Evolutionary conservation across 1,284 basidiomycete genomes (phyloP), one percentile per base, ranked within the genome.

Genomic region (Violaceomyces palustris): DNA sequence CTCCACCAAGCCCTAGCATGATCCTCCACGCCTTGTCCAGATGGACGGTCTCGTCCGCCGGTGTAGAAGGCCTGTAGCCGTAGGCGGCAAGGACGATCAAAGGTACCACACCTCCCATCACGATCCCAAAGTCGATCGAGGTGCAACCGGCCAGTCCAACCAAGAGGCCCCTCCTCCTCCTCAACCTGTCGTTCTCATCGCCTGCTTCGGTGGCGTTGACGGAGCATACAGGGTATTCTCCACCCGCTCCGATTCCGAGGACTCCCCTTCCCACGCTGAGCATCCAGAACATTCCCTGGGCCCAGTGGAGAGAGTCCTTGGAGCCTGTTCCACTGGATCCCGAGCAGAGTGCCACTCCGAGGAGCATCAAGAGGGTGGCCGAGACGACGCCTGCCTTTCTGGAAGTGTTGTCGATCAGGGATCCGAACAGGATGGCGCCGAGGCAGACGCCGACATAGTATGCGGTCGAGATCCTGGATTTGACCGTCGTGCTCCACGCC

Each of bases 371-470:
- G 14, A 39, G 39, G 3, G 64, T 70, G 4, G 65, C 62, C 12
- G 52, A 41, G 23, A 70, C 31, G n/a, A 70, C 53, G 18, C 64
- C 67, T 27, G 57, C 47, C 46, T 64, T 60, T 34, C 67, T 51
- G 22, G 60, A 61, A 27, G 56, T 35, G 33, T 45, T 60, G 43
- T 70, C 67, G 14, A 67, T 62, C 19, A 67, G 42, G 6, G 46
- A 55, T 48, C 46, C 46, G 33, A 49, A 49, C 12, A 39, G 22
- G 10, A 46, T 11, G n/a, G 42, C 23, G 24, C 46, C 46, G 3
- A 49, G 30, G 17, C 45, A 39, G 19, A 49, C 26, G 21, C 46
- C 46, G 4, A 49, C 45, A 21, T 46, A 49, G 23, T 49, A 49
- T 3, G 46, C 46, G 28, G 33, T 64, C 21, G 55, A 61, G 17